Evolutionary conservation across 1,284 basidiomycete genomes (phyloP), one percentile per base, ranked within the genome.

Genomic region (Microbotryomycetes sp.): DNA sequence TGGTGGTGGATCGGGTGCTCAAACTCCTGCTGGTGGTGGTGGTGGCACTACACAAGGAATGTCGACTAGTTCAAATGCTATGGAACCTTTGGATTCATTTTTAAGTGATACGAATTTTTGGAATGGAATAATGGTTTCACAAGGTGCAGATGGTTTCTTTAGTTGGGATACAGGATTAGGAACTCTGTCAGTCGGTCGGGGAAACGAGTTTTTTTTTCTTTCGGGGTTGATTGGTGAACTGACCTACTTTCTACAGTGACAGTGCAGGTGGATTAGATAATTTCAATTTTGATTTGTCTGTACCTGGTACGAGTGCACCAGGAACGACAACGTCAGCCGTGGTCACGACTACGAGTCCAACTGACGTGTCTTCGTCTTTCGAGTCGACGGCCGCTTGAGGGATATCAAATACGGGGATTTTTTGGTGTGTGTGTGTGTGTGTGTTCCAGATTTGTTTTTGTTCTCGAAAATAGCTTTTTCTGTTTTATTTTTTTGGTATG

Each of bases 31-130:
- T 12, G 36, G 25, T 30, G 50, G 28, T 14, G 28, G 22, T 12
- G 15, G n/a, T n/a, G 50, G 50, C 14, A 29, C 26, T 25, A 29
- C 22, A 9, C 25, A 29, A 9, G 50, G 25, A 16, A 12, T 14
- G 15, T n/a, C 25, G 14, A 25, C 50, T 9, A 19, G 22, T 6
- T 25, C 30, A 25, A 52, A 23, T 12, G 25, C 50, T 2, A 52
- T 52, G 50, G 50, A 52, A 28, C 50, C 50, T 23, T 19, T 52
- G 3, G 50, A 62, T 56, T 30, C 55, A 25, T 65, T 62, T 53
- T 22, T 62, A 19, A 36, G 29, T 51, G 60, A 62, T 42, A 57
- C 60, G 45, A 52, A 59, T 52, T 65, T 62, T 22, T 65, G 59
- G 47, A 31, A 54, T 7, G 56, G 57, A 30, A 57, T 48, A 15